These are phyloP conservation scores for Ceratocystis albifundus DNA, from an alignment of 2,329 filamentous ascomycete species.

Conservation along the genomic window DNA sequence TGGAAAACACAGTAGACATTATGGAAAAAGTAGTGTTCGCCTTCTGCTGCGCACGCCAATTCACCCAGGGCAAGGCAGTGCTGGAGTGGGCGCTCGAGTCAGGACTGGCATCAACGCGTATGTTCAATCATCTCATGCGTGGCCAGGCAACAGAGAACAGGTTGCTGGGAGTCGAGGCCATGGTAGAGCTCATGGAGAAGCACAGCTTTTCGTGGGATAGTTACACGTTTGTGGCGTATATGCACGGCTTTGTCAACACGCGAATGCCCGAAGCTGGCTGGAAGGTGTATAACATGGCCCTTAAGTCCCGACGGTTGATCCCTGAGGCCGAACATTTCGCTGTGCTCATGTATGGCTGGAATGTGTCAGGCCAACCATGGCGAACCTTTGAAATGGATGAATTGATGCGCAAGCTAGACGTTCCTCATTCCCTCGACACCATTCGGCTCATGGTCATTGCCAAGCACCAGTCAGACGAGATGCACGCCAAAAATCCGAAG, in stretches of 20 bases:
- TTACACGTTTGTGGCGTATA: constrained; percentile 40
- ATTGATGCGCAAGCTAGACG: constrained; percentile 35
- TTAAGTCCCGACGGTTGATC: constrained; percentile 36
- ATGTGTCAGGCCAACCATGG: constrained; percentile 30
- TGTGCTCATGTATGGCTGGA: constrained; percentile 39
- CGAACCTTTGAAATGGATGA: constrained; percentile 35
- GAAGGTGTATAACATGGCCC: constrained; percentile 36
- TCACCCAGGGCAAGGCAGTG: constrained; percentile 32
- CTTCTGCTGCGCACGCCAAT: constrained; percentile 40
- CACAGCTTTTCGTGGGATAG: constrained; percentile 38
- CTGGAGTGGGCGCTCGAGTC: constrained; percentile 41
- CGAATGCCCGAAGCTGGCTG: constrained; percentile 41
- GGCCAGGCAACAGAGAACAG: constrained; percentile 54
- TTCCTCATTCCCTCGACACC: constrained; percentile 35
- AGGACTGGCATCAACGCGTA: constrained; percentile 43
- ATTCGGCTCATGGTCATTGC: constrained; percentile 20
- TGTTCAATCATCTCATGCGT: constrained; percentile 70
- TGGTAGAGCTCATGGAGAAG: constrained; percentile 41
- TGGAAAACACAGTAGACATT: constrained; percentile 40
- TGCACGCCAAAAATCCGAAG: constrained; percentile 35
- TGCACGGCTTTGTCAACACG: constrained; percentile 39
- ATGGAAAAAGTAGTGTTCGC: constrained; percentile 19
- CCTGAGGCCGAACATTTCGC: constrained; percentile 41
- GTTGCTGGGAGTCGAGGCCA: constrained; percentile 38
- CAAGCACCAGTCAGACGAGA: constrained; percentile 28